Evolutionary conservation across 2,329 filamentous ascomycete genomes (phyloP).

Genomic region (Pyrenophora tritici-repentis): DNA sequence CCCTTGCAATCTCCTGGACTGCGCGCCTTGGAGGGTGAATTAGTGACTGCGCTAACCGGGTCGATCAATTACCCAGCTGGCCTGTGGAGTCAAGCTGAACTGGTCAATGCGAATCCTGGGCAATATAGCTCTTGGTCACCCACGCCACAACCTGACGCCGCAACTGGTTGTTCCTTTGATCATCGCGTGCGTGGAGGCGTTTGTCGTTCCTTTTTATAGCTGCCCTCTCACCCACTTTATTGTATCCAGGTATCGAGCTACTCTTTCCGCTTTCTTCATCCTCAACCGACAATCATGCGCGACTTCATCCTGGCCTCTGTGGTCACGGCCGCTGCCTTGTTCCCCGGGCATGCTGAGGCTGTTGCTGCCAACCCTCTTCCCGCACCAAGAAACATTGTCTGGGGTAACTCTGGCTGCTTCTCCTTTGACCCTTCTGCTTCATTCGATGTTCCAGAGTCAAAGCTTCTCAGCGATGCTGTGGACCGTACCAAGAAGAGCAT

Average conservation of each 20-base stretch:
- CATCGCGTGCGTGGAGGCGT: neutral
- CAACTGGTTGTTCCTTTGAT: slow-evolving; percentile 11
- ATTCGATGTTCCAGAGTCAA: slow-evolving; percentile 45
- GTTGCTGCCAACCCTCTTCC: slow-evolving; percentile 61
- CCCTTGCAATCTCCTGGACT: too few species aligned
- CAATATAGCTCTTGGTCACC: slow-evolving; percentile 25
- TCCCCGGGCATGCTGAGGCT: slow-evolving; percentile 48
- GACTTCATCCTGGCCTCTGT: slow-evolving; percentile 36
- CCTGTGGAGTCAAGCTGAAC: slow-evolving; percentile 1
- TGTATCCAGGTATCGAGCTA: too few species aligned
- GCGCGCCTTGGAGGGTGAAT: neutral
- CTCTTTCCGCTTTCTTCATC: slow-evolving; percentile 1
- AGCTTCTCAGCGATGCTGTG: slow-evolving; percentile 54
- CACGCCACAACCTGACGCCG: slow-evolving; percentile 8
- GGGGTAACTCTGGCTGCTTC: slow-evolving; percentile 58
- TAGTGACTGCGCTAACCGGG: slow-evolving; percentile 12
- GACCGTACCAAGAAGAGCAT: slow-evolving; percentile 57
- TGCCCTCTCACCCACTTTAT: neutral
- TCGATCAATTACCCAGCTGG: slow-evolving; percentile 23
- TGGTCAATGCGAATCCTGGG: slow-evolving; percentile 19
- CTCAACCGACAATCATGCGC: slow-evolving; percentile 32
- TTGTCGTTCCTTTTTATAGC: neutral
- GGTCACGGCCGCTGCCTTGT: slow-evolving; percentile 40
- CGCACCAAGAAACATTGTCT: slow-evolving; percentile 58
- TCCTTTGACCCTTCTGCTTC: slow-evolving; percentile 46